These are phyloP conservation scores for Senecio squalidus DNA, from an alignment of 140 eudicot species.

Conservation along the genomic window DNA sequence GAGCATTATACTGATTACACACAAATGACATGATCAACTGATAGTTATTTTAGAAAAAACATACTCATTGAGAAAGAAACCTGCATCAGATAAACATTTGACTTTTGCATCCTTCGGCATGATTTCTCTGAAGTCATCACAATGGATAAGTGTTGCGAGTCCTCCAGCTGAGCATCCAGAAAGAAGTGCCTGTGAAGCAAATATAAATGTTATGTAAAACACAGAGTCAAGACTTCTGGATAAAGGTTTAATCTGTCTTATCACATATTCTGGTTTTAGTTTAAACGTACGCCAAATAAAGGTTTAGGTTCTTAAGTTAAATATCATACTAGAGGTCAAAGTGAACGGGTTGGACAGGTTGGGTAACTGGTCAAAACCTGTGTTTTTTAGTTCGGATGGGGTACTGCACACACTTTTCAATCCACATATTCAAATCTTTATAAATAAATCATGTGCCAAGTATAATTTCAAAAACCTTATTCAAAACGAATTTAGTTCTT, in stretches of 20 bases:
- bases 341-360: not conserved
- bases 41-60: constrained; percentile 29
- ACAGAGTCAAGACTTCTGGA: too few relatives aligned
- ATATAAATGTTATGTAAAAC: too few relatives aligned
- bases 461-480: too few relatives aligned
- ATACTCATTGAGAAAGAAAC: constrained; percentile 83
- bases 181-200: constrained; percentile 80
- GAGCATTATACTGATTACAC: not conserved
- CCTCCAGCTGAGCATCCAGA: constrained; percentile 99
- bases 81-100: constrained; percentile 94
- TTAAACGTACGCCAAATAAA: not conserved
- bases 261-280: not conserved
- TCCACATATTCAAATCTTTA: too few relatives aligned
- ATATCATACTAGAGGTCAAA: not conserved
- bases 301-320: not conserved
- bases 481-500: too few relatives aligned
- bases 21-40: not conserved
- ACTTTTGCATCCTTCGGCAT: constrained; percentile 72
- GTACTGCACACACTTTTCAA: not conserved
- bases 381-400: too few relatives aligned
- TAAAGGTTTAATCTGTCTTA: too few relatives aligned
- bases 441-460: too few relatives aligned
- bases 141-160: constrained; percentile 84
- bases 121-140: constrained; percentile 67
- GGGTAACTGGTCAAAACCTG: not conserved